Base-by-base conservation (phyloP, 257 asterid species). In the Solanum neorickii region DNA sequence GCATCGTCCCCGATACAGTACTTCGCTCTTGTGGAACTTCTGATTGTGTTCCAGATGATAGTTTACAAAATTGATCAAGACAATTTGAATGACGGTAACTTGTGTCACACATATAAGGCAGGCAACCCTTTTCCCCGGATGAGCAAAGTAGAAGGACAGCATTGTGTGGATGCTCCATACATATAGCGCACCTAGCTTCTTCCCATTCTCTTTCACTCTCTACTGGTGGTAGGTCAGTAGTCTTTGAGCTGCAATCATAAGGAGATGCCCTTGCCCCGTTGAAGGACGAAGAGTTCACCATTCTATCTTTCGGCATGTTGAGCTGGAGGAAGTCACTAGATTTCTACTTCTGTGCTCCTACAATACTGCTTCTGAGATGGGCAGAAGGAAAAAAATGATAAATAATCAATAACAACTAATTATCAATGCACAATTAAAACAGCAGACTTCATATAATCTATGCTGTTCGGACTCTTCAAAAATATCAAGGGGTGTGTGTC, bases 51-150 rank as follows among this genome's bases (percentile, higher is more conserved):
- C 86, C 88, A 39, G 89, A 76, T 80, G 90, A 77, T 78, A 94
- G 91, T 86, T 93, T 94, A 49, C 90, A 60, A 76, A 86, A 93
- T 89, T 93, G 97, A 84, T 94, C 97, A 0, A 94, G 92, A 87
- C 98, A 94, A 70, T 94, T 94, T 15, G 98, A 94, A 89, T 94
- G 99, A 12, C 98, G 93, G 83, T 89, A 87, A 92, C 98, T 95
- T 33, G 98, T 96, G 90, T 96, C 96, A 66, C 99, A 96, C 90
- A 93, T 91, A 90, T 91, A 96, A 75, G 99, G 99, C 23, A 90
- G 93, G 66, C 97, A 94, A 46, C 98, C 98, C 56, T 91, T 94
- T 82, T 88, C 92, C 35, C 75, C 86, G 84, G 98, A 96, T 35
- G 98, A 91, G 88, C 99, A 96, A 7, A 84, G 62, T 84, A 94